phyloP scores from a whole-genome alignment of 495 filamentous ascomycete genomes.

The Penicillium coprophilum region DNA sequence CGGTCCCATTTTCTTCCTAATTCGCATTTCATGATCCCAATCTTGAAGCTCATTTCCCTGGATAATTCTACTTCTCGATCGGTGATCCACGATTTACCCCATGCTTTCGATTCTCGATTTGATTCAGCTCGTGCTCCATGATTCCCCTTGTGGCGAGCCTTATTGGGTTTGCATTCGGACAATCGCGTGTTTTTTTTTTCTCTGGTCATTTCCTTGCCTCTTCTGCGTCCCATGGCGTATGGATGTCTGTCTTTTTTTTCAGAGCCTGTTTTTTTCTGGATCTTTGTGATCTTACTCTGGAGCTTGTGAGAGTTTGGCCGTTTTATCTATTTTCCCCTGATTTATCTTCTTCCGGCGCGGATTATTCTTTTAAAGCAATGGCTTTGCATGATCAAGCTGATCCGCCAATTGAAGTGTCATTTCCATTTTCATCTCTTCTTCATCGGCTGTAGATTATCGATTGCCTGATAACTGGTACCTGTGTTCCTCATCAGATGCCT shows the following conservation, averaged over 20 bases:
- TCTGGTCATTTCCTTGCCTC: constrained; percentile 3
- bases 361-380: constrained; percentile 1
- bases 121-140: constrained; percentile 9
- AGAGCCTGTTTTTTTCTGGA: constrained; percentile 7
- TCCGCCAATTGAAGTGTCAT: constrained; percentile 6
- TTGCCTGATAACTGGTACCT: background rate
- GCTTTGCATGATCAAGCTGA: constrained; percentile 5
- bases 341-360: background rate
- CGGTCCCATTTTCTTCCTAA: constrained; percentile 16
- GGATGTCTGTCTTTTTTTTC: constrained; percentile 7
- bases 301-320: constrained; percentile 6
- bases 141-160: constrained; percentile 13
- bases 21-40: constrained; percentile 15
- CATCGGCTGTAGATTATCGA: background rate
- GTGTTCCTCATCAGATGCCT: background rate
- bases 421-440: background rate
- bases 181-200: constrained; percentile 8
- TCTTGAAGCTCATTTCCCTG: constrained; percentile 7
- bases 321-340: constrained; percentile 2
- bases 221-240: constrained; percentile 12
- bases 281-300: constrained; percentile 12
- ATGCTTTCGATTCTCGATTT: constrained; percentile 11
- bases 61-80: background rate
- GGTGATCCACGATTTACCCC: background rate
- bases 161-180: constrained; percentile 13